A percentile compares a stretch with the other conserved stretches of the same genome.
Conservation (phyloP, 1,139 yeast genomes). For the Meyerozyma guilliermondii region DNA sequence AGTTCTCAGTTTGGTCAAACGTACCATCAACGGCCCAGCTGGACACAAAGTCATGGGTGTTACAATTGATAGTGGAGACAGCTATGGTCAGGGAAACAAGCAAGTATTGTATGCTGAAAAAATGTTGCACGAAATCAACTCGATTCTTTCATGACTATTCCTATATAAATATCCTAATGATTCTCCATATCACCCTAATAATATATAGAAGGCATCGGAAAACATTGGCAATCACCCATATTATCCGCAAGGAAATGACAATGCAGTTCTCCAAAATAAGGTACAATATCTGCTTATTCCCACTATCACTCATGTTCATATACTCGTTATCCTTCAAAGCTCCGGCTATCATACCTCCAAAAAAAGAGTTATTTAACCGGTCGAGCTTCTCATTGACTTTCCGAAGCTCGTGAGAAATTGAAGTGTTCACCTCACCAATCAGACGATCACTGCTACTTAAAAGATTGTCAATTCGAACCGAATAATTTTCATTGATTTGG, state of each 20-base stretch:
- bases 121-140: not conserved
- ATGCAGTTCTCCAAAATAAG: conserved; percentile 2
- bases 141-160: not conserved
- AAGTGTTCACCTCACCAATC: conserved; percentile 78
- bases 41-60: not conserved
- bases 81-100: not conserved
- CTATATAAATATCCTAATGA: conserved; percentile 1
- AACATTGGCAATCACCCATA: conserved; percentile 68
- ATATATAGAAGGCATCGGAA: not conserved
- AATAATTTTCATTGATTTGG: conserved; percentile 27
- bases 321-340: conserved; percentile 15
- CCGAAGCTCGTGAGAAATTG: conserved; percentile 66
- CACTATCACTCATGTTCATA: conserved; percentile 2
- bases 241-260: conserved; percentile 48
- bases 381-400: conserved; percentile 68
- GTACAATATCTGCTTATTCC: conserved; percentile 1
- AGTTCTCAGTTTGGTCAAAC: not conserved
- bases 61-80: not conserved
- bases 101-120: not conserved
- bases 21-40: conserved; percentile 7
- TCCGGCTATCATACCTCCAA: conserved; percentile 19
- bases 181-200: conserved; percentile 1
- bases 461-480: conserved; percentile 57
- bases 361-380: conserved; percentile 37
- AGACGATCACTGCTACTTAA: conserved; percentile 70